Evolutionary conservation across 1,284 basidiomycete species (phyloP).

Genomic region (Fomitopsis palustris): DNA sequence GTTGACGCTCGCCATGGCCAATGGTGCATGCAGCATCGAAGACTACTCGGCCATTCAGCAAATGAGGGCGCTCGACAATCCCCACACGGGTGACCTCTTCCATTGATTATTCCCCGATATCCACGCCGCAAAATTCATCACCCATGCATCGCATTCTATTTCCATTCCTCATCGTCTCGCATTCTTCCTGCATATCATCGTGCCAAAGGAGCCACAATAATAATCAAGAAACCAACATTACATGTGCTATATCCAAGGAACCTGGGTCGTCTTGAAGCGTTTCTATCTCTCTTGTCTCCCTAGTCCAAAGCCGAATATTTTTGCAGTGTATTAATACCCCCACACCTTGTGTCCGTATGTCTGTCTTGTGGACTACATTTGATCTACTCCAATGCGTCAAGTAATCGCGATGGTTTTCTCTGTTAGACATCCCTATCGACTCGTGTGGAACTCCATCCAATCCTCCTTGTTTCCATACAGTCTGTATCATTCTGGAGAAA

Average conservation of each 20-base stretch:
- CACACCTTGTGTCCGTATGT: background rate
- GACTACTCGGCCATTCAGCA: slow-evolving; percentile 57
- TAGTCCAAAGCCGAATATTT: background rate
- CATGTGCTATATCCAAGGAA: slow-evolving; percentile 21
- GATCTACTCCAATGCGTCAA: background rate
- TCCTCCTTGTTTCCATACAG: slow-evolving; percentile 1
- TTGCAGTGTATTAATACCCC: background rate
- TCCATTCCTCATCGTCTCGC: background rate
- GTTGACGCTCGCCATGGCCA: slow-evolving; percentile 60
- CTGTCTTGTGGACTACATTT: background rate
- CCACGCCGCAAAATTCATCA: slow-evolving; percentile 1
- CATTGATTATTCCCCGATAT: slow-evolving; percentile 23
- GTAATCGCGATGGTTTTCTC: background rate
- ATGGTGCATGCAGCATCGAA: slow-evolving; percentile 62
- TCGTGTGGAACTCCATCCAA: background rate
- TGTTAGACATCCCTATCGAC: background rate
- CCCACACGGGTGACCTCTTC: slow-evolving; percentile 64
- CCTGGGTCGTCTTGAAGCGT: background rate
- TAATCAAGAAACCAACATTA: slow-evolving; percentile 9
- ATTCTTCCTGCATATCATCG: background rate
- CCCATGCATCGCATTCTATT: background rate
- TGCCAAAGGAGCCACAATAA: background rate
- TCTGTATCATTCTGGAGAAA: background rate
- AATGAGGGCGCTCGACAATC: slow-evolving; percentile 40
- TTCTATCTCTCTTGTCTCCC: background rate